Percentiles rank a stretch among this genome's conserved stretches.
phyloP scores from a whole-genome alignment of 768 basidiomycete genomes.

The Plicaturopsis crispa region DNA sequence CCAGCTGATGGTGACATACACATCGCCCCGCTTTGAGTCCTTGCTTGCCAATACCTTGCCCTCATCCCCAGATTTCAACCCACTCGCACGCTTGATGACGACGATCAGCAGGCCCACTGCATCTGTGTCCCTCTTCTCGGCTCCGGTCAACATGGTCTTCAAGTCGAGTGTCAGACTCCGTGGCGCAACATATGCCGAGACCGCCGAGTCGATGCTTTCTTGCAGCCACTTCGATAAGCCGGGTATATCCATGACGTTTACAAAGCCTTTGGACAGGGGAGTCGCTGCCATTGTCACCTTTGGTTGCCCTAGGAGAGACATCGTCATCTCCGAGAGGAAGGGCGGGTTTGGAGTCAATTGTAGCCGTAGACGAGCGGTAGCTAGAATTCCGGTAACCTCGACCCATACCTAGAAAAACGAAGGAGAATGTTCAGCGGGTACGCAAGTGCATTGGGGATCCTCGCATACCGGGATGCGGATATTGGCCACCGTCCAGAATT shows the following conservation, averaged over 20 bases:
- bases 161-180: conserved; percentile 65
- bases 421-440: background rate
- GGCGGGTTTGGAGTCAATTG: conserved; percentile 71
- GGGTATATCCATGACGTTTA: conserved; percentile 76
- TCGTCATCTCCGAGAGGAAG: conserved; percentile 36
- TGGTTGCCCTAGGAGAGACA: conserved; percentile 69
- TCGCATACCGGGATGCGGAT: conserved; percentile 47
- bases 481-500: conserved; percentile 51
- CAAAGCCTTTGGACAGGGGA: conserved; percentile 52
- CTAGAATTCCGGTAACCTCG: conserved; percentile 59
- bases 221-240: conserved; percentile 64
- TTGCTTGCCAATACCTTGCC: conserved; percentile 25
- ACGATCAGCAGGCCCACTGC: conserved; percentile 61
- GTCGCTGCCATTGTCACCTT: conserved; percentile 56
- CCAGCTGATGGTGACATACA: conserved; percentile 62
- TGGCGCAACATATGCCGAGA: conserved; percentile 61
- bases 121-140: conserved; percentile 55
- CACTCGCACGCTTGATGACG: conserved; percentile 54
- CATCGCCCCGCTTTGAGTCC: conserved; percentile 30
- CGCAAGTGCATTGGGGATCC: conserved; percentile 42
- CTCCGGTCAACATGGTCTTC: conserved; percentile 53
- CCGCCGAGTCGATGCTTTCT: conserved; percentile 53
- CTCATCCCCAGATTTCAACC: conserved; percentile 33
- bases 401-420: too few relatives aligned
- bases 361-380: conserved; percentile 56